Percentiles rank a stretch among this genome's conserved stretches.
Conservation (phyloP, 495 filamentous ascomycete species). For the Penicillium macrosclerotiorum region DNA sequence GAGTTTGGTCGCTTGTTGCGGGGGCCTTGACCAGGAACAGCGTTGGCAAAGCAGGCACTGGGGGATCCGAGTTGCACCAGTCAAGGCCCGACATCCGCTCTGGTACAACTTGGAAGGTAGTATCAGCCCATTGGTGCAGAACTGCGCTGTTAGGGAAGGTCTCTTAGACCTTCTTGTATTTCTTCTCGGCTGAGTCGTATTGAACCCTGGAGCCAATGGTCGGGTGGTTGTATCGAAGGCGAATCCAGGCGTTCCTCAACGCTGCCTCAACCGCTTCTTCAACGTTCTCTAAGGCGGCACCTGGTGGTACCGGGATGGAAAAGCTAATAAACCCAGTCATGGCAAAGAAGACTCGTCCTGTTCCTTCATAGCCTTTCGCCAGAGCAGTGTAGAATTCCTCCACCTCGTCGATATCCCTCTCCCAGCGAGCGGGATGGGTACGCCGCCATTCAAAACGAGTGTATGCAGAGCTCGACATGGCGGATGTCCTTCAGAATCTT, state of each 20-base stretch:
- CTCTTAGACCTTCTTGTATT: slow-evolving; percentile 41
- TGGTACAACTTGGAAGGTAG: slow-evolving; percentile 33
- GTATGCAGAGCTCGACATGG: too few species aligned
- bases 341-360: slow-evolving; percentile 39
- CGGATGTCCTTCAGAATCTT: too few species aligned
- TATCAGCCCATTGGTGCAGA: slow-evolving; percentile 26
- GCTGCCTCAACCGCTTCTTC: background rate
- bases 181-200: slow-evolving; percentile 18
- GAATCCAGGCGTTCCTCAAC: slow-evolving; percentile 40
- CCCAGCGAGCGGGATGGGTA: slow-evolving; percentile 25
- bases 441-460: slow-evolving; percentile 3
- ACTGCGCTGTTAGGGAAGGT: slow-evolving; percentile 3
- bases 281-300: background rate
- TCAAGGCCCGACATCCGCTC: slow-evolving; percentile 26
- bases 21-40: slow-evolving; percentile 34
- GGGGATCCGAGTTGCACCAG: slow-evolving; percentile 43
- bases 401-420: slow-evolving; percentile 43
- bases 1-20: background rate
- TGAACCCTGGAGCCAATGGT: slow-evolving; percentile 40
- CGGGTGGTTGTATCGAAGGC: slow-evolving; percentile 41
- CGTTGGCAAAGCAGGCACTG: slow-evolving; percentile 32
- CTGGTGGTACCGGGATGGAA: background rate
- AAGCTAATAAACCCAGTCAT: slow-evolving; percentile 18
- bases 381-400: slow-evolving; percentile 42
- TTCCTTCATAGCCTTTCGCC: slow-evolving; percentile 34